Evolutionary conservation across 805 yeast genomes (phyloP), one percentile per base, ranked within the genome.

Genomic region (Saturnispora quitensis): DNA sequence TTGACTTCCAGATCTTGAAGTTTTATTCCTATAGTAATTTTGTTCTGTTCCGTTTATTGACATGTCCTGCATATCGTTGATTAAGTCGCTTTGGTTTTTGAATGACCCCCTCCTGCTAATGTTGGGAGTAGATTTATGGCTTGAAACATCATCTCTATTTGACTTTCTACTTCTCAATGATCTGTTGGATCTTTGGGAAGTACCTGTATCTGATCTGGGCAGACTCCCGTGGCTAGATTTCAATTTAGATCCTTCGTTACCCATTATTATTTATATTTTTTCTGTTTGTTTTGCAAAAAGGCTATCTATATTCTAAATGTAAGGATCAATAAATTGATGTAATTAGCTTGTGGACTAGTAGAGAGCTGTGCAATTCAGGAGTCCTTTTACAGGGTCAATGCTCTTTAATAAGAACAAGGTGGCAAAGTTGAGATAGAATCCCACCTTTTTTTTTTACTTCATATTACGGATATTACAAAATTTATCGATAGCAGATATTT

Each of bases 201-300:
- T 63, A 12, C 61, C 55, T 1, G 70, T 66, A 54, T 66, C 69
- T 4, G 68, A 55, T 43, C 70, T 56, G 7, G 62, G 50, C 44
- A 66, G 62, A 31, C 58, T 60, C 27, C 42, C 42, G 24, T 68
- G 58, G 40, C 48, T 53, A 5, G 59, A 54, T 47, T 59, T 63
- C 22, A 60, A 64, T 50, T 66, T 66, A 3, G 70, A 66, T 3
- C 67, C 58, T 57, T 66, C 69, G 54, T 66, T 66, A 47, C 70
- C 70, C 70, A 66, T 66, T 31, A 36, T 42, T 15, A 31, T 27
- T 22, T 47, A 8, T 20, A 12, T 40, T 17, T 35, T 35, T 43
- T 27, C 35, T 43, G 35, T 17, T 43, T 31, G 38, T 44, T 7
- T 13, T 18, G 31, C 4, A n/a, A 24, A 36, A 36, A 12, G 34